Conservation (phyloP, 352 stramenopile genomes). For the Pythium brachiatum region DNA sequence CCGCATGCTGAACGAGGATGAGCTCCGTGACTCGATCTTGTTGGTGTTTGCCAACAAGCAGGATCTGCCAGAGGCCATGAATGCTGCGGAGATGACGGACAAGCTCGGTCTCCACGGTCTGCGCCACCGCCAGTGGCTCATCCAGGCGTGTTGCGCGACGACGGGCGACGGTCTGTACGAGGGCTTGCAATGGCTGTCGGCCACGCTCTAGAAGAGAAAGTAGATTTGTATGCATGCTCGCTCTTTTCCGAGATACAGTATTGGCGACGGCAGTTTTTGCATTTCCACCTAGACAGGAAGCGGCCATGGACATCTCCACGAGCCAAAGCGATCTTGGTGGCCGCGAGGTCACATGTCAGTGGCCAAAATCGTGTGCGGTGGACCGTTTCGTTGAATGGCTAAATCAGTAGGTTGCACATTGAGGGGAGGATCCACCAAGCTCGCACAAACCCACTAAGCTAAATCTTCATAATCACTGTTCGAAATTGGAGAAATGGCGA, state of each 20-base stretch:
- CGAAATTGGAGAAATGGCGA: too few relatives aligned
- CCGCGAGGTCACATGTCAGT: neutral
- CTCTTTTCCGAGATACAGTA: neutral
- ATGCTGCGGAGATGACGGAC: conserved; percentile 96
- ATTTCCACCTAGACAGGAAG: neutral
- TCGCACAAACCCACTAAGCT: neutral
- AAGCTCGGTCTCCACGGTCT: conserved; percentile 97
- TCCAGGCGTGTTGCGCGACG: conserved; percentile 99
- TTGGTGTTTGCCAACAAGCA: conserved; percentile 99
- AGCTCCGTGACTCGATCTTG: conserved; percentile 96
- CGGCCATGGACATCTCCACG: neutral
- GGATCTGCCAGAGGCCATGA: conserved; percentile 98
- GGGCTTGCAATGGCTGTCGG: conserved; percentile 94
- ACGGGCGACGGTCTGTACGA: conserved; percentile 99
- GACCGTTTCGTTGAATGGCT: neutral
- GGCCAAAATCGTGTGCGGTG: neutral
- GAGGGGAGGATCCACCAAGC: neutral
- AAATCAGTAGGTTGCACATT: neutral
- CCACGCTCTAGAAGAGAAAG: neutral
- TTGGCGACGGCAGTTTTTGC: neutral
- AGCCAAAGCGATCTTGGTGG: neutral
- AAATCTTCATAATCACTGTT: neutral
- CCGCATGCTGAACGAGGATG: conserved; percentile 98
- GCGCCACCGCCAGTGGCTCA: conserved; percentile 98
- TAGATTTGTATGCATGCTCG: neutral